Base-by-base conservation (phyloP, 2,329 filamentous ascomycete genomes). In the Calonectria crousiana region DNA sequence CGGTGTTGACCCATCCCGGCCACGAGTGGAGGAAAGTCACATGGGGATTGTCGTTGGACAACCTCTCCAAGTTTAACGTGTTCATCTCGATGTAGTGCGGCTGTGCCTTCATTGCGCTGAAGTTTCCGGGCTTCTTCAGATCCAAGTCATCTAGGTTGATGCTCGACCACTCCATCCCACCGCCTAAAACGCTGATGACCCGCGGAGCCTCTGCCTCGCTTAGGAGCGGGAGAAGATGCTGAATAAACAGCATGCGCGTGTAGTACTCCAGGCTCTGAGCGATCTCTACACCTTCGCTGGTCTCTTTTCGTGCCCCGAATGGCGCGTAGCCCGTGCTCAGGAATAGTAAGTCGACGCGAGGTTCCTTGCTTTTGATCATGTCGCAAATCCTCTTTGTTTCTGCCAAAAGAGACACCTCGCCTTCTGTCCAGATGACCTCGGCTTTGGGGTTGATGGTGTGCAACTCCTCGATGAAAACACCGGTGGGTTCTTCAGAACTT, bases 281-380 rank as follows among this genome's bases (percentile, higher is more conserved):
- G 36, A 84, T 80, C n/a, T 88, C 87, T 2, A 88, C 5, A 0
- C 87, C 87, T 74, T 89, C 87, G 2, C 78, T 1, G 0, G 85
- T 87, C 64, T 86, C 86, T 11, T 74, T 72, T 11, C 85, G 83
- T 6, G 34, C 67, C 20, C 83, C 83, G 14, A 88, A 85, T 1
- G 87, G 85, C 3, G 84, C 83, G 74, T 87, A 89, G 2, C 88
- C 87, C 0, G 86, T 78, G 1, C 83, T 84, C 0, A 89, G 79
- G 75, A 88, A 88, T 1, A 89, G 71, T 26, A 89, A 70, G 78
- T 88, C 87, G 72, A 89, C 44, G 8, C 66, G 72, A 0, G 80
- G 74, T 75, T 89, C 87, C 20, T 81, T 83, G 9, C 20, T 75
- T 71, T 83, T 84, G 80, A 88, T 85, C 6, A 75, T 30, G 3